Base-by-base conservation (phyloP, 495 filamentous ascomycete genomes). In the Clavariopsis aquatica region DNA sequence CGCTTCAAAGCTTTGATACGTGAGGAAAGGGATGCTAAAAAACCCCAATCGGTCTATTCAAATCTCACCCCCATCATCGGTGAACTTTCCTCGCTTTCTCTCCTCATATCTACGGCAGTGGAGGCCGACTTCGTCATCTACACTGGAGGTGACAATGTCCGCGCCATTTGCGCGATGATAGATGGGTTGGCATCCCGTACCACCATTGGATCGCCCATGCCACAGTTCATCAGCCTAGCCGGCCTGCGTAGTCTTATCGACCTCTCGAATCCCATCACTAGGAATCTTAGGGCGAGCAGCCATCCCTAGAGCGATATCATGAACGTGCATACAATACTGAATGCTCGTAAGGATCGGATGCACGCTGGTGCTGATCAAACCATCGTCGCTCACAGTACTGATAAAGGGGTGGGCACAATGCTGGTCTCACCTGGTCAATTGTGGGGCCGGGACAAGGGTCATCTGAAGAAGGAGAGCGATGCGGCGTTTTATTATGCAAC, bases 51-150 rank as follows among this genome's bases (percentile, higher is more conserved):
- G 46, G 62, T 65, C 62, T 65, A 65, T 58, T 58, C 62, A 65
- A 65, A 65, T 59, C 62, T 65, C 62, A 57, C 29, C 52, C 62
- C 62, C 62, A 65, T 65, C 62, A 65, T 65, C 62, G 62, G 62
- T 54, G 62, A 57, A 43, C 62, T 65, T 55, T 55, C 60, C 52
- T 62, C 60, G 49, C 60, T 62, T 62, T 62, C 60, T 62, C 64
- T 67, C 58, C 64, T 67, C 56, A 63, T 28, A 62, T 62, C 49
- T 52, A 67, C 64, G 23, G 64, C 64, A 57, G 57, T 59, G 49
- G 58, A 56, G 38, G 64, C 52, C 64, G 64, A 62, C 64, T 67
- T 67, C 64, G 64, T 67, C 57, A 67, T 67, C 49, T 59, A 67
- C 51, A 51, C 59, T 43, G 58, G 56, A 54, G 58, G 58, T 51